Percentiles rank a stretch among this genome's conserved stretches.
These are phyloP conservation scores for Tetraselmis striata DNA, from an alignment of 139 green algal genomes.

Conservation along the genomic window DNA sequence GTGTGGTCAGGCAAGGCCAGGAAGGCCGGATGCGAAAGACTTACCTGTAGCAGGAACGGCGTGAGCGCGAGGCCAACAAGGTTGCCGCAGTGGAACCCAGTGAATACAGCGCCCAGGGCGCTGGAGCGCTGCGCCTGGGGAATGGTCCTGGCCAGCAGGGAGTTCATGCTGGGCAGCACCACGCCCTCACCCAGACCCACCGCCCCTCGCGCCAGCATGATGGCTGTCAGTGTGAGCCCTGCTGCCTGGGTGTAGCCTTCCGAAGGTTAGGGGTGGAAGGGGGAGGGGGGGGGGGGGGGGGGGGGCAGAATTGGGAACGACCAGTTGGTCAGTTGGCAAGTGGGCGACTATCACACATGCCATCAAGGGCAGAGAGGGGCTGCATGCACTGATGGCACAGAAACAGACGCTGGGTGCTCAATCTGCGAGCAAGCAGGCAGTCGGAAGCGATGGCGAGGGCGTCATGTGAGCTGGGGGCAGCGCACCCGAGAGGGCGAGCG, in stretches of 20 bases:
- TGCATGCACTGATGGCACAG: too few relatives aligned
- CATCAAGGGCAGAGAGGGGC: too few relatives aligned
- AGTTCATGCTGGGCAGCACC: conserved; percentile 89
- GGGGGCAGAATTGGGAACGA: too few relatives aligned
- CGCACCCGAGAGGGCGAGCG: conserved; percentile 27
- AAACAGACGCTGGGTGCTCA: too few relatives aligned
- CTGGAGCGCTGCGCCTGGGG: conserved; percentile 36
- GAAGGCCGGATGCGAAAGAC: background rate
- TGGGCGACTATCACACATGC: too few relatives aligned
- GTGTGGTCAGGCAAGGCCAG: background rate
- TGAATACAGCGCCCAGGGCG: conserved; percentile 65
- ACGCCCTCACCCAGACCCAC: conserved; percentile 88
- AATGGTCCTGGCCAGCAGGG: conserved; percentile 69
- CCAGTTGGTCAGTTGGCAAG: background rate
- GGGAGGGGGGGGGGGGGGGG: background rate
- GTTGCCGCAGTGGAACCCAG: conserved; percentile 81
- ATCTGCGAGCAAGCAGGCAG: background rate
- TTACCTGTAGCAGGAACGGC: conserved; percentile 58
- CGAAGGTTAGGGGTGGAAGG: too few relatives aligned
- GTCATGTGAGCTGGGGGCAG: conserved; percentile 1
- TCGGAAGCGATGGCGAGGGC: background rate
- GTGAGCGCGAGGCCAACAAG: conserved; percentile 72
- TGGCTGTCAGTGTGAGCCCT: conserved; percentile 8
- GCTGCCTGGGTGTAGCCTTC: conserved; percentile 1
- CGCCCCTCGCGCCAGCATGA: conserved; percentile 17